Evolutionary conservation across 345 rosid genomes (phyloP).

Genomic region (Limnanthes douglasii): DNA sequence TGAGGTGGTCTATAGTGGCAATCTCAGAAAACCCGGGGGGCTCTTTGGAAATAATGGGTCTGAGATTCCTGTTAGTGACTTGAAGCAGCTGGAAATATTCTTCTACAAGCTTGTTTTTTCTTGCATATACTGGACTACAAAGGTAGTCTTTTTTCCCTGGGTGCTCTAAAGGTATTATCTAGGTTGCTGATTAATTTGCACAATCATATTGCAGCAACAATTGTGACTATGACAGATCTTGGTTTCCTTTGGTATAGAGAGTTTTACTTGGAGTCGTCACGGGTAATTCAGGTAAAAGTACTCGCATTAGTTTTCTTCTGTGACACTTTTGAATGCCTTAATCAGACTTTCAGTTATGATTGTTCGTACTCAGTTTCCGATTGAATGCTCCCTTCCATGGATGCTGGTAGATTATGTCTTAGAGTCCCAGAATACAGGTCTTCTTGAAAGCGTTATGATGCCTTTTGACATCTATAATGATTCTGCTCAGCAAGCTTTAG

Average conservation of each 20-base stretch:
- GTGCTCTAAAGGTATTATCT: conserved; percentile 2
- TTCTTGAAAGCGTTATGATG: conserved; percentile 81
- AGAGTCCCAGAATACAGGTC: conserved; percentile 66
- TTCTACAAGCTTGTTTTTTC: conserved; percentile 98
- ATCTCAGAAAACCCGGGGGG: conserved; percentile 96
- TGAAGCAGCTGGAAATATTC: conserved; percentile 89
- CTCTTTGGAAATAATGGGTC: conserved; percentile 96
- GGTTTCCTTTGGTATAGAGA: conserved; percentile 99
- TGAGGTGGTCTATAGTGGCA: conserved; percentile 98
- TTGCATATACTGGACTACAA: conserved; percentile 90
- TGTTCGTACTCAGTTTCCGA: conserved; percentile 53
- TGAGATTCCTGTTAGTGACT: conserved; percentile 87
- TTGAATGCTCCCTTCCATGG: conserved; percentile 99
- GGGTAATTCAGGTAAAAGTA: conserved; percentile 87
- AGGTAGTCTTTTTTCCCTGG: too few species aligned
- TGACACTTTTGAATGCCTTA: too few species aligned
- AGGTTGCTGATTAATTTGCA: conserved; percentile 9
- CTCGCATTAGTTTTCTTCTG: too few species aligned
- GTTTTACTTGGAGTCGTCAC: conserved; percentile 98
- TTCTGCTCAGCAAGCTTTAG: conserved; percentile 97
- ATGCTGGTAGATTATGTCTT: conserved; percentile 89
- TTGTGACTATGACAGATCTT: conserved; percentile 75
- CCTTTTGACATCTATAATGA: conserved; percentile 98
- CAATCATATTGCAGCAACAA: conserved; percentile 49
- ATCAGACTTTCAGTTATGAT: not conserved